Conservation (phyloP, 129 eudicot genomes). For the Centella asiatica region DNA sequence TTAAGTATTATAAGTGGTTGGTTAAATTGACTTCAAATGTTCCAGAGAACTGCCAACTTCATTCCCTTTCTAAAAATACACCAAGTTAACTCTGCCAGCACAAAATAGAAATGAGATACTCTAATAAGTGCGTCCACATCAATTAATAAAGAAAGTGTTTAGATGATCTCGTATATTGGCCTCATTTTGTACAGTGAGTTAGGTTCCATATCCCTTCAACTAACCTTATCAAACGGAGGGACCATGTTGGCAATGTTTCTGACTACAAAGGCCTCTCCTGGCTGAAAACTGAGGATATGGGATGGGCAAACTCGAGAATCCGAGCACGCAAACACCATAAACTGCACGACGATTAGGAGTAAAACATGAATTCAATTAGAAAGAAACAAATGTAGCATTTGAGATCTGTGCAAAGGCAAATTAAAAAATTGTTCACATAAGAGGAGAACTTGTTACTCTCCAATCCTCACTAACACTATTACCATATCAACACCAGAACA, state of each 20-base stretch:
- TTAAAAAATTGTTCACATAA: background rate
- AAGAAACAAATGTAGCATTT: background rate
- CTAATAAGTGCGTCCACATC: background rate
- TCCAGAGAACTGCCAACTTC: background rate
- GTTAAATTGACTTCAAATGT: background rate
- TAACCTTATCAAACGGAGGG: conserved; percentile 54
- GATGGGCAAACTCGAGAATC: conserved; percentile 93
- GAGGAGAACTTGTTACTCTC: no score
- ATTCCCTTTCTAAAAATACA: background rate
- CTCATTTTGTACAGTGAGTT: background rate
- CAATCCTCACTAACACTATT: background rate
- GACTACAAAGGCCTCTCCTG: conserved; percentile 84
- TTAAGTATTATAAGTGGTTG: background rate
- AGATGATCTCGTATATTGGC: background rate
- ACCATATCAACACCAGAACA: no score
- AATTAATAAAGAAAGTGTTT: background rate
- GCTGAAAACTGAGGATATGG: conserved; percentile 72
- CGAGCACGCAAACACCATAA: conserved; percentile 81
- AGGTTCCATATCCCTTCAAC: background rate
- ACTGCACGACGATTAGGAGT: conserved; percentile 32
- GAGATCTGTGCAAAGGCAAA: background rate
- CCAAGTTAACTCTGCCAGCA: background rate
- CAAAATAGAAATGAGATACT: background rate
- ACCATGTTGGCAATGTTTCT: conserved; percentile 93
- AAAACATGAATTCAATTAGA: background rate